Evolutionary conservation across 257 asterid species (phyloP), one percentile per base, ranked within the genome.

Genomic region (Anisodus acutangulus): DNA sequence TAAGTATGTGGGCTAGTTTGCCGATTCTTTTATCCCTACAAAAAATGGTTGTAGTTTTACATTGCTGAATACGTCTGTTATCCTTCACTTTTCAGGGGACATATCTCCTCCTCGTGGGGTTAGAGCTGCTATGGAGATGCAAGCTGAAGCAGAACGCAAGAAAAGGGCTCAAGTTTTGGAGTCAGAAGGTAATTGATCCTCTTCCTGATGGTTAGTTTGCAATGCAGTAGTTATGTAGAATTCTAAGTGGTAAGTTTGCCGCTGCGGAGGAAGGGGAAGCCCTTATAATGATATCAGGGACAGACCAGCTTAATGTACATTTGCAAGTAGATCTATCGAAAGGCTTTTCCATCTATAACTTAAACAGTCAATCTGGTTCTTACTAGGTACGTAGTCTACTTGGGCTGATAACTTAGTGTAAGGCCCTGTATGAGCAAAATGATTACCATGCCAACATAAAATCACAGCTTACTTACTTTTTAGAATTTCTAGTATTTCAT

Each of bases 111-210:
- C 98, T 49, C 89, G 93, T 71, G 97, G 96, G 72, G 94, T 96
- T 71, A 93, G 87, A 91, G 98, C 91, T 2, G 98, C 97, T 3
- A 95, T 95, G 99, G 98, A 94, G 90, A 93, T 95, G 98, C 99
- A 96, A 87, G 98, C 97, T 57, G 99, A 96, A 89, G 99, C 99
- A 63, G 99, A 96, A 88, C 98, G 98, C 22, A 94, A 91, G 87
- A 93, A 86, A 91, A 92, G 99, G 87, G 99, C 98, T 83, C 98
- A 92, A 87, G 88, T 96, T 83, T 83, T 96, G 83, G 98, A 93
- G 88, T 94, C 98, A 71, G 99, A 96, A 92, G 99, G 99, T 92
- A 86, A 71, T 51, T 15, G 35, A 31, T 31, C 35, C 84, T 74
- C 41, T 76, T 45, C 47, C 54, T 37, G 78, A 31, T 55, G 64